A percentile compares a stretch with the other conserved stretches of the same genome.
Conservation (phyloP, 306 rosid species). For the Crataegus laevigata region DNA sequence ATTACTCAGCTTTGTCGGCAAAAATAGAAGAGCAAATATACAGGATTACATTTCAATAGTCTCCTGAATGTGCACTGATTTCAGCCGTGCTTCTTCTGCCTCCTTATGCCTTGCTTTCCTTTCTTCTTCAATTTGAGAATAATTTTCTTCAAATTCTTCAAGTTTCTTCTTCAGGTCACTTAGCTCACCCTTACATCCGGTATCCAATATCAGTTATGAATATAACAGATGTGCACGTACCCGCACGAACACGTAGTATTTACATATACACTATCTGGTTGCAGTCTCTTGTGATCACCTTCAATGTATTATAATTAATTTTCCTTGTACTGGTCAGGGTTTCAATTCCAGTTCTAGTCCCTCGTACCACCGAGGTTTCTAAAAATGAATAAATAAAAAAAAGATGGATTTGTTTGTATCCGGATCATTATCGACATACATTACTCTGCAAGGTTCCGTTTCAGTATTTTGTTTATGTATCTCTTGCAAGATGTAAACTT, state of each 20-base stretch:
- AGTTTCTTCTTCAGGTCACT: conserved; percentile 52
- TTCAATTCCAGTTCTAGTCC: too few species aligned
- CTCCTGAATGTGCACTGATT: conserved; percentile 64
- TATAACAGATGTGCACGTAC: neutral
- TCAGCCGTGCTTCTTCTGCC: conserved; percentile 64
- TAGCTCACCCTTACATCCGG: conserved; percentile 45
- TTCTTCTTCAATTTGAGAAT: conserved; percentile 36
- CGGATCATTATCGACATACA: too few species aligned
- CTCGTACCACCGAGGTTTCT: too few species aligned
- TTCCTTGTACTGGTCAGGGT: too few species aligned
- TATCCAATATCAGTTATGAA: neutral
- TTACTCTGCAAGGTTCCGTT: too few species aligned
- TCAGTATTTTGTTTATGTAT: too few species aligned
- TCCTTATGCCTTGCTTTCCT: conserved; percentile 53
- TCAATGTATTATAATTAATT: too few species aligned
- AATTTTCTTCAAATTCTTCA: conserved; percentile 52
- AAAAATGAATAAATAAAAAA: too few species aligned
- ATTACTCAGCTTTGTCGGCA: neutral
- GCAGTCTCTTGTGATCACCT: too few species aligned
- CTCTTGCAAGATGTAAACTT: too few species aligned
- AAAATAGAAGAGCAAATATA: neutral
- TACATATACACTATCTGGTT: neutral
- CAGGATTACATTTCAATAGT: conserved; percentile 58
- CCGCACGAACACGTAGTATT: neutral
- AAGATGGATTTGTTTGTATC: too few species aligned